Evolutionary conservation across 768 basidiomycete genomes (phyloP), one percentile per base, ranked within the genome.

Genomic region (Suillus placidus): DNA sequence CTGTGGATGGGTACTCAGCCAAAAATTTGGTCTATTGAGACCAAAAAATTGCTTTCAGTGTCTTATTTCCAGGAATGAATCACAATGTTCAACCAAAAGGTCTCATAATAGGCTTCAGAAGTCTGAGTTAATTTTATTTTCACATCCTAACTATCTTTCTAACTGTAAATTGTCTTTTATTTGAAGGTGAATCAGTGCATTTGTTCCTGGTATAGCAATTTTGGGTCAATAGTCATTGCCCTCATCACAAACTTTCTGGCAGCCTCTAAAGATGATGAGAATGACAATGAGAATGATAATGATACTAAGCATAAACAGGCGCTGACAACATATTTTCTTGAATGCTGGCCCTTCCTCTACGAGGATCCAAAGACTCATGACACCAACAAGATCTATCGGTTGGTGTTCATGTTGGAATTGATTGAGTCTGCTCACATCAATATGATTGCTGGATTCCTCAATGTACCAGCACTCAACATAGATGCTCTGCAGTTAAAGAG

Each of bases 1-100:
- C 58, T 65, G 2, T 68, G 67, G 67, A 56, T 49, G 2, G 58
- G 65, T 20, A n/a, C 43, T 30, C 67, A 68, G 57, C 55, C 55
- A 4, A 63, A 63, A 5, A n/a, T 66, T n/a, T 68, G 67, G 67
- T 34, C 23, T 14, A 60, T 68, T 3, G 35, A 64, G 9, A 20
- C 62, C 4, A 34, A 66, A 8, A n/a, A 51, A 6, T 35, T 6
- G 3, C 60, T n/a, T n/a, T n/a, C n/a, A n/a, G n/a, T n/a, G n/a
- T n/a, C n/a, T n/a, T n/a, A 1, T 68, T 61, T 64, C 67, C 67
- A n/a, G 30, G 58, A 12, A 14, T 63, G 3, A 62, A 58, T 30
- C 47, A 68, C 26, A 32, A 43, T 30, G 56, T 68, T 6, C 62
- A 61, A n/a, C 14, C 42, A 2, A 26, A 43, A 13, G 67, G 64